Percentiles rank a stretch among this genome's conserved stretches.
Evolutionary conservation across 2,329 filamentous ascomycete genomes (phyloP).

Genomic region (Cordyceps fumosorosea): DNA sequence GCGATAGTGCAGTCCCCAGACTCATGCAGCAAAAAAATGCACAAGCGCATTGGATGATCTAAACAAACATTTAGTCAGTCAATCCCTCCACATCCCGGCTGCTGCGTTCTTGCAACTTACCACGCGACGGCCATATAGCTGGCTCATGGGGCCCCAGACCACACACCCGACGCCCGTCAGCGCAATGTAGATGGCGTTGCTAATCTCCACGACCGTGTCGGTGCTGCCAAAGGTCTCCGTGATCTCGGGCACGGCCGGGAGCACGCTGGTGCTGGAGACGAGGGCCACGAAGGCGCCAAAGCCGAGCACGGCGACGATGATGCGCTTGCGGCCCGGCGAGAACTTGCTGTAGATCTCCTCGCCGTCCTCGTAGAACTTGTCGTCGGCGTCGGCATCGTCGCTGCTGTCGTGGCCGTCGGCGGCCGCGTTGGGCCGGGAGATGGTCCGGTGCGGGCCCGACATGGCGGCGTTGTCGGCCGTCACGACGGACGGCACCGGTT

Average conservation of each 20-base stretch:
- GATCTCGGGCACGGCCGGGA: conserved; percentile 69
- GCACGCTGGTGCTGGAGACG: conserved; percentile 64
- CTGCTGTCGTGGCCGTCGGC: conserved; percentile 6
- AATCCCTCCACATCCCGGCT: neutral
- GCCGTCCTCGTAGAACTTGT: conserved; percentile 23
- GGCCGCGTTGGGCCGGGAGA: neutral
- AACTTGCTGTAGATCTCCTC: conserved; percentile 61
- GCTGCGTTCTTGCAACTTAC: conserved; percentile 32
- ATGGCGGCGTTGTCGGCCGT: conserved; percentile 6
- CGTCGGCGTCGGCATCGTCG: conserved; percentile 7
- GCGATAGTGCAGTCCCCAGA: conserved; percentile 65
- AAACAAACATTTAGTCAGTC: neutral
- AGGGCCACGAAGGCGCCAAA: conserved; percentile 73
- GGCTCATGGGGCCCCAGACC: conserved; percentile 67
- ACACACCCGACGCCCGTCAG: conserved; percentile 66
- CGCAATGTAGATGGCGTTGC: conserved; percentile 68
- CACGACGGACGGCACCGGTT: conserved; percentile 2
- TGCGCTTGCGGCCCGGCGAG: conserved; percentile 51
- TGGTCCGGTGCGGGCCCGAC: conserved; percentile 2
- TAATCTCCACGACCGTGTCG: conserved; percentile 63
- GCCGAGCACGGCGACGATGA: conserved; percentile 63
- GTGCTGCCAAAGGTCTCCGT: conserved; percentile 58
- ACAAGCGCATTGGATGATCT: conserved; percentile 46
- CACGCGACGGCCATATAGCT: conserved; percentile 53
- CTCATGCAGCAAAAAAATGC: conserved; percentile 61